Base-by-base conservation (phyloP, 345 rosid genomes). In the Arabis alpina region DNA sequence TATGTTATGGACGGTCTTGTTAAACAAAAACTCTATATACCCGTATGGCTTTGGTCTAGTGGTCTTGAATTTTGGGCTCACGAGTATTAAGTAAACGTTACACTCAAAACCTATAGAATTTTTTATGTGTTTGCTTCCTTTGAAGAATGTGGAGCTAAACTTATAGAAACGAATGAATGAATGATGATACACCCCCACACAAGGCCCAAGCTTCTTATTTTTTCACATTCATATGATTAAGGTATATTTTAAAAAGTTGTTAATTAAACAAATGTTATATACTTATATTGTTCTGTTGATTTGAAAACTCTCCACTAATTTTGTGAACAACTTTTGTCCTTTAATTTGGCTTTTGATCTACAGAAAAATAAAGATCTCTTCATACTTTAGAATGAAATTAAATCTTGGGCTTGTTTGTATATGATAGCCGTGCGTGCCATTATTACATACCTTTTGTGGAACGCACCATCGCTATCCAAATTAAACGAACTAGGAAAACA, bases 391-490 rank as follows among this genome's bases (percentile, higher is more conserved):
- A 30, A 25, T 49, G 50, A 25, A 34, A 48, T 14, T 50, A 58
- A 69, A 69, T 39, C 42, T 49, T 70, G 42, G 66, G 50, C 42
- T 58, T 59, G 66, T 70, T 48, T 69, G 42, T 69, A 49, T 59
- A 42, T 50, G 66, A 59, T 50, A 60, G 60, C 52, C 67, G 74
- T 70, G 66, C 48, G 42, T 8, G 11, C 34, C 66, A 59, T 59
- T 39, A 59, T 50, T 70, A 19, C 59, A 40, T 27, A 50, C 5
- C 74, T 59, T 59, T 40, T 50, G 66, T 70, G 74, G 67, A 50
- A 59, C 24, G 66, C 74, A 59, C 66, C 74, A 70, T 59, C 59
- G 32, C 34, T 70, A 30, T 70, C 74, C 59, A 32, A 13, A 59
- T 70, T 49, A 59, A 69, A 69, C 64, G 48, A 45, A 36, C 30